Evolutionary conservation across 768 basidiomycete species (phyloP), one percentile per base, ranked within the genome.

Genomic region (Goffeauzyma gilvescens): DNA sequence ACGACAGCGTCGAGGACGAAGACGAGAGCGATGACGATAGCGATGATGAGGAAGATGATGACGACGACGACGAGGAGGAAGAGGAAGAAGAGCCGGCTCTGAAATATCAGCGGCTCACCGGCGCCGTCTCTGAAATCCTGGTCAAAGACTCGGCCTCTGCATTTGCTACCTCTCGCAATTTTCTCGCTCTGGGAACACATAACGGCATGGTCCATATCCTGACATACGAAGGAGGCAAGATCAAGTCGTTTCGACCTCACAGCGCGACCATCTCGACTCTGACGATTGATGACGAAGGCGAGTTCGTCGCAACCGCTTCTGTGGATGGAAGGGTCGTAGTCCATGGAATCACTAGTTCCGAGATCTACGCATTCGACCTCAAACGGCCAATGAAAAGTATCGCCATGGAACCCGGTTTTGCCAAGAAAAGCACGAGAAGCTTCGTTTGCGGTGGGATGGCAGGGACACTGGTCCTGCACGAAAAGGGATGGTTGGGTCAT

Each of bases 401-500:
- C 33, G 75, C 87, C 2, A 71, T 96, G 43, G 90, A 95, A 55
- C 93, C 93, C 5, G 72, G 77, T 46, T 98, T 90, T 49, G 75
- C 79, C 3, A 81, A 80, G 63, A 74, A 73, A 38, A 70, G 71
- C 27, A 74, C 80, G 6, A 72, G 84, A 17, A 73, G 80, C 0
- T 79, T 93, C 52, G 80, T 93, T 9, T 84, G 80, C 42, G 93
- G 90, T 17, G 93, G 93, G 7, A 72, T 90, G 71, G 79, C 83
- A 0, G 90, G 93, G 4, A 75, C 71, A 17, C 67, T 98, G 21
- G 68, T 82, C n/a, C 54, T 93, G 52, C 75, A 81, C 50, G 90
- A 95, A 68, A 95, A 93, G 58, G 83, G 87, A 5, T 95, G 93
- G 89, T 65, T 95, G 1, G 87, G 90, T 0, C 82, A 93, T 55